A percentile compares a stretch with the other conserved stretches of the same genome.
These are phyloP conservation scores for Perkinsus chesapeaki DNA, from an alignment of 169 alveolate species.

Conservation along the genomic window DNA sequence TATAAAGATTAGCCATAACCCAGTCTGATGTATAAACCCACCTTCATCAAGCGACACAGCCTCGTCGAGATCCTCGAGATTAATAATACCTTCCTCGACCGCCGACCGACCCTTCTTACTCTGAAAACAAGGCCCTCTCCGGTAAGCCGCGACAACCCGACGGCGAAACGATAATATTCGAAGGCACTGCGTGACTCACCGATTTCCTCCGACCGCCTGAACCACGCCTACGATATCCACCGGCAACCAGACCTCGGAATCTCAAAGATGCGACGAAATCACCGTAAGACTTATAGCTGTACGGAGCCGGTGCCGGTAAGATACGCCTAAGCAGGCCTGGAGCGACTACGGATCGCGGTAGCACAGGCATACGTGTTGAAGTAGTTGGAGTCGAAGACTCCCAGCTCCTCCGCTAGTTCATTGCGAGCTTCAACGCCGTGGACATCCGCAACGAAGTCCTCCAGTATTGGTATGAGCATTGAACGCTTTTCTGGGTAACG, in stretches of 20 bases:
- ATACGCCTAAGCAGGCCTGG: background rate
- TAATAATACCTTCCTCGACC: background rate
- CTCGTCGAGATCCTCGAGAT: background rate
- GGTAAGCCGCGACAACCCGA: too few relatives aligned
- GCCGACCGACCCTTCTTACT: background rate
- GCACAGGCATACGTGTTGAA: background rate
- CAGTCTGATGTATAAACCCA: background rate
- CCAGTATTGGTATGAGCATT: background rate
- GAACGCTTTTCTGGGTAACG: background rate
- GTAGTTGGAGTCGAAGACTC: background rate
- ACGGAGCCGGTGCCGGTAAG: background rate
- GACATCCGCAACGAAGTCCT: background rate
- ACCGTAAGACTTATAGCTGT: background rate
- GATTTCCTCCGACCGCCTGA: background rate
- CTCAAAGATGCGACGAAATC: background rate
- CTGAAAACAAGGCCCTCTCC: background rate
- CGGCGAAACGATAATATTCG: too few relatives aligned
- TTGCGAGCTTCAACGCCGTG: background rate
- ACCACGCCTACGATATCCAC: background rate
- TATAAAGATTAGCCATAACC: too few relatives aligned
- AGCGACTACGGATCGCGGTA: background rate
- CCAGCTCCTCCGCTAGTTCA: background rate
- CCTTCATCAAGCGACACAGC: background rate
- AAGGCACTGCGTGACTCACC: too few relatives aligned
- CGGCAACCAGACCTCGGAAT: background rate